Conservation (phyloP, 1,139 yeast genomes). For the Blastobotrys aristatus region DNA sequence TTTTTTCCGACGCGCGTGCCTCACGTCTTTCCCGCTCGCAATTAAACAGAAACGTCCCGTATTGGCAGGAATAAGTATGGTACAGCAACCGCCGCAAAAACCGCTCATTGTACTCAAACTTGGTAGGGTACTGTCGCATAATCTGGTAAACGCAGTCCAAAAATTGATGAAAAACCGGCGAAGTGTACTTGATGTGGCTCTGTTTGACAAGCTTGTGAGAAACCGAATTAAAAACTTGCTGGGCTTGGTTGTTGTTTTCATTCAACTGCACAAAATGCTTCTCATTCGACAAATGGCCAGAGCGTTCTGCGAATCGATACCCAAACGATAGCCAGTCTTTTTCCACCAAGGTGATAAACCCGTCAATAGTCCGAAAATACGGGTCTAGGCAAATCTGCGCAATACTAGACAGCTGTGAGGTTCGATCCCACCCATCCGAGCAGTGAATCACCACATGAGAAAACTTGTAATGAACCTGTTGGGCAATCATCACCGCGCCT, state of each 20-base stretch:
- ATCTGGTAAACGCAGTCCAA: slow-evolving; percentile 84
- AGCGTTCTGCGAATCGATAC: slow-evolving; percentile 78
- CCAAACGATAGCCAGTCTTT: slow-evolving; percentile 97
- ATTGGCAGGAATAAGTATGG: slow-evolving; percentile 90
- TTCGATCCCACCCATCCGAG: slow-evolving; percentile 98
- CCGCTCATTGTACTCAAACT: slow-evolving; percentile 84
- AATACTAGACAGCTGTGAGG: slow-evolving; percentile 81
- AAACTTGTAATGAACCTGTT: slow-evolving; percentile 73
- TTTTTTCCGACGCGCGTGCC: slow-evolving; percentile 41
- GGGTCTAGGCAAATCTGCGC: slow-evolving; percentile 90
- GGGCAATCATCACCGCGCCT: slow-evolving; percentile 72
- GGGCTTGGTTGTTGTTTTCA: slow-evolving; percentile 32
- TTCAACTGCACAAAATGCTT: slow-evolving; percentile 28
- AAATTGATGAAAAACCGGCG: slow-evolving; percentile 93
- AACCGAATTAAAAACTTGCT: slow-evolving; percentile 36
- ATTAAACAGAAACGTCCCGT: slow-evolving; percentile 82
- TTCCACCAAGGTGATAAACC: slow-evolving; percentile 79
- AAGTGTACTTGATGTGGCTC: slow-evolving; percentile 49
- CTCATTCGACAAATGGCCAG: slow-evolving; percentile 54
- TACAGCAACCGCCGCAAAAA: slow-evolving; percentile 77
- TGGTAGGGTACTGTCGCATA: slow-evolving; percentile 59
- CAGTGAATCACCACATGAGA: slow-evolving; percentile 87
- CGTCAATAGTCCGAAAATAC: slow-evolving; percentile 77
- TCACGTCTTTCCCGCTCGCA: slow-evolving; percentile 57
- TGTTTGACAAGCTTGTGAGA: slow-evolving; percentile 32